Evolutionary conservation across 805 yeast genomes (phyloP).

Genomic region (Candida nemodendra): DNA sequence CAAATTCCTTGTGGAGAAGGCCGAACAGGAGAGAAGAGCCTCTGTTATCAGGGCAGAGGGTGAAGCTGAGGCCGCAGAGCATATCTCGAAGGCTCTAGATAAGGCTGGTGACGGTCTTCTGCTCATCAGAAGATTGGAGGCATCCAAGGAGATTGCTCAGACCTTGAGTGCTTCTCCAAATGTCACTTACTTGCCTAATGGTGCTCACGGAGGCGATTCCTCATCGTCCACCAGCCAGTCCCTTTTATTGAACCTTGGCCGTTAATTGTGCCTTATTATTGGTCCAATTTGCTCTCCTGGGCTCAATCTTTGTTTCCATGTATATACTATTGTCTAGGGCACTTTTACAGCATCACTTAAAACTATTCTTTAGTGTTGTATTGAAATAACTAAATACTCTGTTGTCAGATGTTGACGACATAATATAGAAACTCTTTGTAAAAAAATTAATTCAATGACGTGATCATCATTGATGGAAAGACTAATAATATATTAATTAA

Average conservation of each 20-base stretch:
- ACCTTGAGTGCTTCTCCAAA: constrained; percentile 82
- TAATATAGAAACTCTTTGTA: too few species aligned
- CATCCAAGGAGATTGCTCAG: constrained; percentile 91
- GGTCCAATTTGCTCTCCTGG: neutral
- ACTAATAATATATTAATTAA: too few species aligned
- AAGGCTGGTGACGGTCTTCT: constrained; percentile 96
- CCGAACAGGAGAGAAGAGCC: constrained; percentile 97
- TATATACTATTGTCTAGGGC: neutral
- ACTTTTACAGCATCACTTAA: neutral
- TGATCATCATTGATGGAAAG: too few species aligned
- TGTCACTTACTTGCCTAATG: constrained; percentile 81
- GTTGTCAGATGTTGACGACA: too few species aligned
- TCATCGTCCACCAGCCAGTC: constrained; percentile 46
- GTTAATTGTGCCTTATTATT: constrained; percentile 37
- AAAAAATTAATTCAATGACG: too few species aligned
- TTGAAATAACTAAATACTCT: too few species aligned
- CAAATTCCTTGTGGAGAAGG: constrained; percentile 86
- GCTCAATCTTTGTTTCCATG: neutral
- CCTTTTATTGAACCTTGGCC: constrained; percentile 66
- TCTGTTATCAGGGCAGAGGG: constrained; percentile 96
- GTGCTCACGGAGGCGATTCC: constrained; percentile 38
- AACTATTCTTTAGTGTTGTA: too few species aligned
- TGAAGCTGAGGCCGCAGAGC: constrained; percentile 98
- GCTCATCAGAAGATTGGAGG: constrained; percentile 92
- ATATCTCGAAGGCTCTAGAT: constrained; percentile 85